These are phyloP conservation scores for Favolaschia claudopus DNA, from an alignment of 768 basidiomycete species.

Conservation along the genomic window DNA sequence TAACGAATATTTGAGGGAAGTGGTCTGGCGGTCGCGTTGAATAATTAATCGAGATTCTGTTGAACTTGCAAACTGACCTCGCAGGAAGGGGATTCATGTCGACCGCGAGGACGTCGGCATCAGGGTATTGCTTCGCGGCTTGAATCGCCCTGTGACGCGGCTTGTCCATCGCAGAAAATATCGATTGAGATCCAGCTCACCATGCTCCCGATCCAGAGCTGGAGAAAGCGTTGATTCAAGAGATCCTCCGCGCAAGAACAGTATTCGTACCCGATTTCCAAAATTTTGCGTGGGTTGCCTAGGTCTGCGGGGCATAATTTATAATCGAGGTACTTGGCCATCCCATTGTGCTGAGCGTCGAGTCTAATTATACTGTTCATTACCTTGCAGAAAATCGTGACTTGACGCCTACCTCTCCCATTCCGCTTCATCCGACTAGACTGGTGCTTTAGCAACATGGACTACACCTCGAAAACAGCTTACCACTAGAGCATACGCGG, in stretches of 20 bases:
- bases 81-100: constrained; percentile 15
- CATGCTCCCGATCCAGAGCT: constrained; percentile 5
- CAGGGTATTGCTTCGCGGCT: constrained; percentile 10
- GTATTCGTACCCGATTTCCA: constrained; percentile 18
- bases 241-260: background rate
- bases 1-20: constrained; percentile 28
- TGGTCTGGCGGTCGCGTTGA: constrained; percentile 11
- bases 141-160: constrained; percentile 7
- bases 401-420: background rate
- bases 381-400: background rate
- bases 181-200: background rate
- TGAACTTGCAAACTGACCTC: background rate
- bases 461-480: background rate
- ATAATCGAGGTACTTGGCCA: constrained; percentile 6
- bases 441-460: background rate
- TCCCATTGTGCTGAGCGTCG: constrained; percentile 18
- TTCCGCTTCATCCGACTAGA: background rate
- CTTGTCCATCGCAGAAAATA: background rate
- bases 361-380: constrained; percentile 4
- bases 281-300: constrained; percentile 9
- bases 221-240: background rate
- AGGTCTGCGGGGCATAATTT: constrained; percentile 7
- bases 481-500: constrained; percentile 3
- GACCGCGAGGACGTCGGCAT: too few relatives aligned
- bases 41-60: background rate